Evolutionary conservation across 2,329 filamentous ascomycete genomes (phyloP).

Genomic region (Colletotrichum godetiae): DNA sequence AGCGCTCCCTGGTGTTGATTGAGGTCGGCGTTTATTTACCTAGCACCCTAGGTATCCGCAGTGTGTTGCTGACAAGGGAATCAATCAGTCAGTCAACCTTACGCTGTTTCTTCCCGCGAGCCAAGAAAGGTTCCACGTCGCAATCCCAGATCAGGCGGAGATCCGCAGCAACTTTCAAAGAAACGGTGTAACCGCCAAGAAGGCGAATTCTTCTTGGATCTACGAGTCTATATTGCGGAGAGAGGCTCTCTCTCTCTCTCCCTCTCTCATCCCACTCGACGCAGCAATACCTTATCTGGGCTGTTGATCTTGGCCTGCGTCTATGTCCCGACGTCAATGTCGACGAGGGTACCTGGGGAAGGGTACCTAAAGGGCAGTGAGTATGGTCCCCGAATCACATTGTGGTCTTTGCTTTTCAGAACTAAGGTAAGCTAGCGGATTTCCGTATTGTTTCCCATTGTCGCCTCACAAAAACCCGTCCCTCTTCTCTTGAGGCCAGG

Average conservation of each 20-base stretch:
- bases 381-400: neutral
- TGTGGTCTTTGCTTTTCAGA: neutral
- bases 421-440: neutral
- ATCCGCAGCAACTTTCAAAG: conserved; percentile 2
- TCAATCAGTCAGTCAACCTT: neutral
- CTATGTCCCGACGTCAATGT: neutral
- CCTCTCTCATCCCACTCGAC: neutral
- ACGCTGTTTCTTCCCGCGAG: neutral
- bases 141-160: conserved; percentile 19
- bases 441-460: neutral
- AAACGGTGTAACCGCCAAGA: conserved; percentile 12
- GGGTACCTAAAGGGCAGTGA: neutral
- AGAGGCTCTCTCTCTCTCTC: neutral
- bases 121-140: conserved; percentile 12
- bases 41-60: too few species aligned
- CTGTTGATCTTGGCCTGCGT: conserved; percentile 18
- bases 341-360: neutral
- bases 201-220: neutral
- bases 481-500: neutral
- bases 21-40: too few species aligned
- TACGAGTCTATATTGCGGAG: neutral
- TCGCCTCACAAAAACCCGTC: neutral
- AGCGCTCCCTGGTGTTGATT: neutral
- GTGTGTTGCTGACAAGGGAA: neutral
- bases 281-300: conserved; percentile 9